Conservation (phyloP, 2,329 filamentous ascomycete species). For the Cryphonectria carpinicola region DNA sequence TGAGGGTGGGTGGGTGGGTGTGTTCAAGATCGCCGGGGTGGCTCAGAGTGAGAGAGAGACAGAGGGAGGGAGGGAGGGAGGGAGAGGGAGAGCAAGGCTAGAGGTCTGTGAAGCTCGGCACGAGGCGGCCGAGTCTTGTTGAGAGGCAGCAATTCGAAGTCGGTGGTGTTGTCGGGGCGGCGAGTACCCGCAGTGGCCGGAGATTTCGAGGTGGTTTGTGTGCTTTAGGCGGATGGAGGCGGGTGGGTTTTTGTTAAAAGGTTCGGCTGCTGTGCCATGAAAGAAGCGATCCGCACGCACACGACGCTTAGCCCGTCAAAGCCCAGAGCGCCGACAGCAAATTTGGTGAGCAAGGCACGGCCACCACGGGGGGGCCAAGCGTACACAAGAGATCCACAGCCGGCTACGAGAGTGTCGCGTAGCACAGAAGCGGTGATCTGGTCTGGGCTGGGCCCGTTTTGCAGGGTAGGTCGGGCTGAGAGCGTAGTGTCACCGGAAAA, state of each 20-base stretch:
- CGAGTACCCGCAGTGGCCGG: constrained; percentile 17
- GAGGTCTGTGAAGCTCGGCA: not conserved
- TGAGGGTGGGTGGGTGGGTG: not conserved
- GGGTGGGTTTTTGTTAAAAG: constrained; percentile 16
- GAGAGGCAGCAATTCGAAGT: not conserved
- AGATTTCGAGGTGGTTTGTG: constrained; percentile 8
- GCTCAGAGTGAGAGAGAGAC: not conserved
- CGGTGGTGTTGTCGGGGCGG: constrained; percentile 11
- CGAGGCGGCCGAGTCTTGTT: not conserved
- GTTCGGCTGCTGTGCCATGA: constrained; percentile 23
- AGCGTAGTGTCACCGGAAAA: constrained; percentile 1
- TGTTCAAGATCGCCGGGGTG: not conserved
- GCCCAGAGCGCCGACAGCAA: constrained; percentile 8
- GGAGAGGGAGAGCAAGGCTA: not conserved
- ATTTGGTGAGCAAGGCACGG: constrained; percentile 17
- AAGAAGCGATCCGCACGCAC: constrained; percentile 10
- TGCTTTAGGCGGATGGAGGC: constrained; percentile 18
- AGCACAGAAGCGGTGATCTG: constrained; percentile 21
- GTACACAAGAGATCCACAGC: constrained; percentile 19
- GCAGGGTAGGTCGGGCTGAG: constrained; percentile 8
- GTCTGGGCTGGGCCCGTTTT: constrained; percentile 12
- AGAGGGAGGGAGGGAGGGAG: not conserved
- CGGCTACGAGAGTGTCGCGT: constrained; percentile 24
- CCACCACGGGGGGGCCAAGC: constrained; percentile 9
- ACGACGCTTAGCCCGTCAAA: constrained; percentile 26